These are phyloP conservation scores for Alternaria arborescens DNA, from an alignment of 2,329 filamentous ascomycete species.

Conservation along the genomic window DNA sequence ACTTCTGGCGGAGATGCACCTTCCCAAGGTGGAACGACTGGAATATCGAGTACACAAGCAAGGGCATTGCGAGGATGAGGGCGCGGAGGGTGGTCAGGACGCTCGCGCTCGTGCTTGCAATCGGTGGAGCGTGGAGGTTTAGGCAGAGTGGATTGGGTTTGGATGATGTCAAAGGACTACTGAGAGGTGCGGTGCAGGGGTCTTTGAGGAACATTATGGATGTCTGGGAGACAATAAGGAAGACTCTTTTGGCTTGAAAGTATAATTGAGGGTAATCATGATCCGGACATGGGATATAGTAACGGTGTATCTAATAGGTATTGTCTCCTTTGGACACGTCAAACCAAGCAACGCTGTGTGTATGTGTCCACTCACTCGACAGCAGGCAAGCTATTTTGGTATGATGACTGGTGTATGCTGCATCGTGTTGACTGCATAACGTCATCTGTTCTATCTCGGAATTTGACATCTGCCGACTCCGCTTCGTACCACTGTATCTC, in stretches of 20 bases:
- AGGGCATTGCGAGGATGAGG: constrained; percentile 53
- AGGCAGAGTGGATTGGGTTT: constrained; percentile 34
- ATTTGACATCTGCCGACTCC: not conserved
- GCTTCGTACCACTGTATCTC: not conserved
- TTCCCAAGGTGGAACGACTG: constrained; percentile 65
- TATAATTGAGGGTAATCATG: not conserved
- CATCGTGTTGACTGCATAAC: not conserved
- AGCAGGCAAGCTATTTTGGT: not conserved
- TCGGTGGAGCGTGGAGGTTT: constrained; percentile 38
- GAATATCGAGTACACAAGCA: constrained; percentile 60
- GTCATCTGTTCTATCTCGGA: not conserved
- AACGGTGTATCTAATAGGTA: not conserved
- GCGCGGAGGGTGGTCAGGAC: constrained; percentile 25
- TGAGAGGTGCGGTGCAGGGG: constrained; percentile 21
- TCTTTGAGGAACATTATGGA: constrained; percentile 16
- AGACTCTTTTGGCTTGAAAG: constrained; percentile 1
- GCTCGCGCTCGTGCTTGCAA: constrained; percentile 27
- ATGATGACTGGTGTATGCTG: not conserved
- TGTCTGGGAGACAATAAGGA: constrained; percentile 9
- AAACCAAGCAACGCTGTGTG: not conserved
- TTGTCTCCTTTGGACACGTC: not conserved
- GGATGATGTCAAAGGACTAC: constrained; percentile 27
- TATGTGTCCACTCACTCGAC: not conserved
- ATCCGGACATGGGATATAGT: not conserved
- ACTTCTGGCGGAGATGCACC: constrained; percentile 60